phyloP scores from a whole-genome alignment of 768 basidiomycete species.

The Hypsizygus marmoreus region DNA sequence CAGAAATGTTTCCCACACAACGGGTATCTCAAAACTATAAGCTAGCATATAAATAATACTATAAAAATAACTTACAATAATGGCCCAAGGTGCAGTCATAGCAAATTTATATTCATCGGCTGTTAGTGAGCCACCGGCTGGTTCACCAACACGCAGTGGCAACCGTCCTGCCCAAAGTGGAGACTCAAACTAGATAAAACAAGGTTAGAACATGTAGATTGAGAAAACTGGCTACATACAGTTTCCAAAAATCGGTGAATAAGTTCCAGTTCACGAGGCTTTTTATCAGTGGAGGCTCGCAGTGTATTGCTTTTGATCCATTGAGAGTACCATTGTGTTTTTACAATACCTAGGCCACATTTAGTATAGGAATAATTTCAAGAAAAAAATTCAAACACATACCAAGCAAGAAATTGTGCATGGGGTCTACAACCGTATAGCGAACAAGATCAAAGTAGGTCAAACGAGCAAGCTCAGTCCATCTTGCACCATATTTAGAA shows the following conservation, averaged over 20 bases:
- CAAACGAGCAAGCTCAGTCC: conserved; percentile 25
- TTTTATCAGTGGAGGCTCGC: conserved; percentile 12
- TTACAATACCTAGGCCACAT: conserved; percentile 21
- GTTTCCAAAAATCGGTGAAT: conserved; percentile 22
- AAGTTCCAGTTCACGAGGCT: conserved; percentile 19
- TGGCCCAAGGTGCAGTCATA: conserved; percentile 18
- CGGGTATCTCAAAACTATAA: conserved; percentile 18
- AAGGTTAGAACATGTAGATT: neutral
- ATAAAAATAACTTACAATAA: conserved; percentile 19
- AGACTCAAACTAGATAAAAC: conserved; percentile 23
- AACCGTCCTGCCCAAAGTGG: conserved; percentile 27
- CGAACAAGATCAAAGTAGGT: conserved; percentile 26
- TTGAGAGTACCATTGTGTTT: conserved; percentile 25
- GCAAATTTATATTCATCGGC: conserved; percentile 32
- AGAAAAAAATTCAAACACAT: neutral
- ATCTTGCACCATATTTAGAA: conserved; percentile 21
- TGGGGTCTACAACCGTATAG: conserved; percentile 26
- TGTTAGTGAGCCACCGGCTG: conserved; percentile 27
- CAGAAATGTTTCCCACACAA: conserved; percentile 21
- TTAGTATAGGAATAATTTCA: neutral
- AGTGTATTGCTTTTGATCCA: conserved; percentile 21
- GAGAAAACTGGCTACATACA: conserved; percentile 1
- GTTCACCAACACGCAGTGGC: conserved; percentile 27
- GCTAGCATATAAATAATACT: neutral
- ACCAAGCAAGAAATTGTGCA: conserved; percentile 32